Conservation (phyloP, 352 stramenopile genomes). For the Pythium rhizo-oryzae region DNA sequence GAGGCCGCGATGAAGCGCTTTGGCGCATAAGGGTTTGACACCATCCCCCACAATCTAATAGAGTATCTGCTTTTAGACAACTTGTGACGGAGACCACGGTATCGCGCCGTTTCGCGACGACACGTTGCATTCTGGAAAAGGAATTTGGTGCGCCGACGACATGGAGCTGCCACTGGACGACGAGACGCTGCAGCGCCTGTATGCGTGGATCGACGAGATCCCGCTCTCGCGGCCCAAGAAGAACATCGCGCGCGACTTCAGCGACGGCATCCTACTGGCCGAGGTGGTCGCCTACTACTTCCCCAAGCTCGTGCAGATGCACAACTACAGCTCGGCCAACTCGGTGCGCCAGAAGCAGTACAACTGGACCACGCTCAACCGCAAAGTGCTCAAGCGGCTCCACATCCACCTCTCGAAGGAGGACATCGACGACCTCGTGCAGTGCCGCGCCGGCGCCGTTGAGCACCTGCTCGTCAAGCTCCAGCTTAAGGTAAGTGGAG, state of each 20-base stretch:
- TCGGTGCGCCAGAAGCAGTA: slow-evolving; percentile 94
- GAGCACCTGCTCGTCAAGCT: slow-evolving; percentile 92
- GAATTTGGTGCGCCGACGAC: neutral
- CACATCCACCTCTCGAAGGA: slow-evolving; percentile 81
- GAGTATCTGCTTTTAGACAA: slow-evolving; percentile 1
- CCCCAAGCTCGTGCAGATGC: slow-evolving; percentile 94
- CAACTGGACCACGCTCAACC: slow-evolving; percentile 96
- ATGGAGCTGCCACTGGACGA: slow-evolving; percentile 82
- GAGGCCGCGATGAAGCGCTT: slow-evolving; percentile 88
- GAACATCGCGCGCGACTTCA: slow-evolving; percentile 96
- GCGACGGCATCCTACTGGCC: slow-evolving; percentile 89
- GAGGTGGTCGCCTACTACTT: slow-evolving; percentile 96
- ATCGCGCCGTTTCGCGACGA: slow-evolving; percentile 15
- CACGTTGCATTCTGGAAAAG: neutral
- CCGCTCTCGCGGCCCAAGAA: slow-evolving; percentile 94
- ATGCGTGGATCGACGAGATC: slow-evolving; percentile 96
- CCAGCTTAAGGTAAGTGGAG: slow-evolving; percentile 81
- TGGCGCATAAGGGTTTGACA: slow-evolving; percentile 33
- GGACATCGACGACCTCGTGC: slow-evolving; percentile 92
- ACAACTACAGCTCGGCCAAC: slow-evolving; percentile 96
- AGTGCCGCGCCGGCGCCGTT: slow-evolving; percentile 87
- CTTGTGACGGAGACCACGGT: neutral
- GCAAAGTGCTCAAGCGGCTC: slow-evolving; percentile 89
- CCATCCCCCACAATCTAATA: slow-evolving; percentile 16
- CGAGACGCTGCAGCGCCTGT: slow-evolving; percentile 92